phyloP scores from a whole-genome alignment of 2,329 filamentous ascomycete species.

The Cyphellophora europaea region DNA sequence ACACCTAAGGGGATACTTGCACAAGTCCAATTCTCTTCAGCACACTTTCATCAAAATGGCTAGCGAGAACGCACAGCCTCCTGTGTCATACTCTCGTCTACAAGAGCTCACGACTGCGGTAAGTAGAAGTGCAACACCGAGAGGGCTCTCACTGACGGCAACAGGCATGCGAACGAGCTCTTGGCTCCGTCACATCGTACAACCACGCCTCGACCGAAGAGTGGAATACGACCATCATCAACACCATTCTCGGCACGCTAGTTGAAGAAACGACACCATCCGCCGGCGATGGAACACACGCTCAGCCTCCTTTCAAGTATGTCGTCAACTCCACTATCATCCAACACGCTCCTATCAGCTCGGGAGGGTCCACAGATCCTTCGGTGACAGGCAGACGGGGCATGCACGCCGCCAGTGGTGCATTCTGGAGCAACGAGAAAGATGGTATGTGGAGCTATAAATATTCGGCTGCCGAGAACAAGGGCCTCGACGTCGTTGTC shows the following conservation, averaged over 20 bases:
- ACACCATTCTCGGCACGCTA: conserved; percentile 40
- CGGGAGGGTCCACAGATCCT: conserved; percentile 46
- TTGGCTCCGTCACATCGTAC: conserved; percentile 69
- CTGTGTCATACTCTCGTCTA: conserved; percentile 65
- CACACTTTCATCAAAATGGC: conserved; percentile 15
- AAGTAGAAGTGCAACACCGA: conserved; percentile 1
- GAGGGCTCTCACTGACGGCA: not conserved
- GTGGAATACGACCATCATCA: conserved; percentile 93
- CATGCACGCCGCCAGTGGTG: conserved; percentile 41
- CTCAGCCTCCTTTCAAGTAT: conserved; percentile 69
- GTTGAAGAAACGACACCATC: conserved; percentile 30
- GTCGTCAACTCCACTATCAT: conserved; percentile 98
- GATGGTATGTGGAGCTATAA: conserved; percentile 46
- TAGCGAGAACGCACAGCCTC: conserved; percentile 40
- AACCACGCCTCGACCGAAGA: conserved; percentile 74
- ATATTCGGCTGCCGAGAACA: conserved; percentile 36
- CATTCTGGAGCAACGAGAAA: conserved; percentile 42
- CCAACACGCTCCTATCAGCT: conserved; percentile 59
- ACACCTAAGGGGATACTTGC: not conserved
- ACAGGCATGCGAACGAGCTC: conserved; percentile 73
- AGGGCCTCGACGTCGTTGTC: conserved; percentile 39
- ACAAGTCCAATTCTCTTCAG: not conserved
- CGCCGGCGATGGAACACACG: conserved; percentile 21
- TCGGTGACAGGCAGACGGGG: conserved; percentile 65
- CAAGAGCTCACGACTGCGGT: conserved; percentile 73